A percentile compares a stretch with the other conserved stretches of the same genome.
phyloP scores from a whole-genome alignment of 1,284 basidiomycete species.

The Papiliotrema nemorosa region DNA sequence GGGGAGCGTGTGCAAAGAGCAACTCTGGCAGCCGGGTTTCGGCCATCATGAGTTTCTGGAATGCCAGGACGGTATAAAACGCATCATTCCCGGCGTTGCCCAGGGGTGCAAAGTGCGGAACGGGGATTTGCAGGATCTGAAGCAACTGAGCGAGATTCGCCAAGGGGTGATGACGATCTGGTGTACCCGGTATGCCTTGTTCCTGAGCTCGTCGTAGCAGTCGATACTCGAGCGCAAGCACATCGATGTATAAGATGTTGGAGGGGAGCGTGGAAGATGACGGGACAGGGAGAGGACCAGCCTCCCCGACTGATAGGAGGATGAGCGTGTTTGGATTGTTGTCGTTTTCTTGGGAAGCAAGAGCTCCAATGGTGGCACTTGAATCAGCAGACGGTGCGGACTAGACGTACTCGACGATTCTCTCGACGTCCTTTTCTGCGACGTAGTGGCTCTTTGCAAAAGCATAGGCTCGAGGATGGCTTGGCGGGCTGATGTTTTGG shows the following conservation, averaged over 20 bases:
- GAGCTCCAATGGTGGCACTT: constrained; percentile 62
- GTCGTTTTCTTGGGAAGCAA: constrained; percentile 74
- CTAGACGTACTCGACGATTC: constrained; percentile 60
- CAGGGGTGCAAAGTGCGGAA: constrained; percentile 42
- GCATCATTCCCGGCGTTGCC: constrained; percentile 50
- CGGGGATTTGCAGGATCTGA: constrained; percentile 45
- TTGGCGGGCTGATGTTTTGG: constrained; percentile 39
- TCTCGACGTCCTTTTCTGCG: constrained; percentile 63
- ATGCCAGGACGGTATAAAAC: constrained; percentile 48
- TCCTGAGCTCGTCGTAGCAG: constrained; percentile 38
- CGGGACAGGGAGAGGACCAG: constrained; percentile 26
- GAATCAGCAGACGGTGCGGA: background rate
- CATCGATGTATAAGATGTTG: constrained; percentile 69
- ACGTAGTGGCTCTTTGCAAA: constrained; percentile 74
- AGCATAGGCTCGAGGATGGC: constrained; percentile 39
- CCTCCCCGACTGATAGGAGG: constrained; percentile 65
- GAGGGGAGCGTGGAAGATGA: constrained; percentile 57
- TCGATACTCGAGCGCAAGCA: constrained; percentile 46
- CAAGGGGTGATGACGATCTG: constrained; percentile 35
- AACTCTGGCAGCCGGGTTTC: constrained; percentile 40
- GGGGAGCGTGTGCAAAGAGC: constrained; percentile 26
- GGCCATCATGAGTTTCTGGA: constrained; percentile 49
- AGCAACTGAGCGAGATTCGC: constrained; percentile 36
- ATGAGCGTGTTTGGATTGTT: constrained; percentile 67
- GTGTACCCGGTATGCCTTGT: constrained; percentile 31